A percentile compares a stretch with the other conserved stretches of the same genome.
Conservation (phyloP, 2,329 filamentous ascomycete species). For the Thelonectria discophora region DNA sequence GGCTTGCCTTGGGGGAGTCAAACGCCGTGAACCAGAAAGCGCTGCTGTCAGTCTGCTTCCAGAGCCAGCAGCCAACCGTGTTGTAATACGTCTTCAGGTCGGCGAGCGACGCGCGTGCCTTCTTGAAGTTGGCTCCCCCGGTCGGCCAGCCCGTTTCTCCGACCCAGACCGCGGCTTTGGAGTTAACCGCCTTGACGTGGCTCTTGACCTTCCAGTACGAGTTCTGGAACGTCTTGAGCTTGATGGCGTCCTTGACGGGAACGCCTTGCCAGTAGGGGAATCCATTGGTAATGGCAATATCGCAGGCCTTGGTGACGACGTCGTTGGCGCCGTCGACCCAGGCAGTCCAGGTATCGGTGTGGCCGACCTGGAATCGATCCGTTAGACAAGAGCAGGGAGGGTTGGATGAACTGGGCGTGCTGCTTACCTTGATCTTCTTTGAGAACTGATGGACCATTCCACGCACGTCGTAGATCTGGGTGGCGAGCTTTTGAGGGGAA, state of each 20-base stretch:
- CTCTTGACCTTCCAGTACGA: conserved; percentile 34
- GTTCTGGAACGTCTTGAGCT: conserved; percentile 38
- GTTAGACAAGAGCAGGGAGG: conserved; percentile 15
- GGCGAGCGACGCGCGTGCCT: conserved; percentile 25
- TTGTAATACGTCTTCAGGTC: conserved; percentile 35
- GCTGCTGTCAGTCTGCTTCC: conserved; percentile 30
- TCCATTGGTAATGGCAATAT: conserved; percentile 38
- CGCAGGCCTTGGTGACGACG: conserved; percentile 37
- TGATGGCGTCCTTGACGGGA: conserved; percentile 36
- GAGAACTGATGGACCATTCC: conserved; percentile 37
- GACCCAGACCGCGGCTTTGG: conserved; percentile 34
- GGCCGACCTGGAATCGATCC: conserved; percentile 27
- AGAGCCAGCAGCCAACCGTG: conserved; percentile 36
- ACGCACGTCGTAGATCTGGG: conserved; percentile 39
- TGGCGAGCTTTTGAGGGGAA: conserved; percentile 35
- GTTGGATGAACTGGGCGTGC: background rate
- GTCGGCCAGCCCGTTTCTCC: conserved; percentile 39
- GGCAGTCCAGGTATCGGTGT: conserved; percentile 39
- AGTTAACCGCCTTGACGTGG: conserved; percentile 34
- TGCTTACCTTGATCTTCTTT: conserved; percentile 34
- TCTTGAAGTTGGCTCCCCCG: conserved; percentile 32
- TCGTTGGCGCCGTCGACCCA: conserved; percentile 40
- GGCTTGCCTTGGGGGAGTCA: conserved; percentile 26
- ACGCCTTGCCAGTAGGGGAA: conserved; percentile 41
- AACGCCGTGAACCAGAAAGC: conserved; percentile 41